Evolutionary conservation across 2,329 filamentous ascomycete species (phyloP).

Genomic region (Pseudocercospora pini-densiflorae): DNA sequence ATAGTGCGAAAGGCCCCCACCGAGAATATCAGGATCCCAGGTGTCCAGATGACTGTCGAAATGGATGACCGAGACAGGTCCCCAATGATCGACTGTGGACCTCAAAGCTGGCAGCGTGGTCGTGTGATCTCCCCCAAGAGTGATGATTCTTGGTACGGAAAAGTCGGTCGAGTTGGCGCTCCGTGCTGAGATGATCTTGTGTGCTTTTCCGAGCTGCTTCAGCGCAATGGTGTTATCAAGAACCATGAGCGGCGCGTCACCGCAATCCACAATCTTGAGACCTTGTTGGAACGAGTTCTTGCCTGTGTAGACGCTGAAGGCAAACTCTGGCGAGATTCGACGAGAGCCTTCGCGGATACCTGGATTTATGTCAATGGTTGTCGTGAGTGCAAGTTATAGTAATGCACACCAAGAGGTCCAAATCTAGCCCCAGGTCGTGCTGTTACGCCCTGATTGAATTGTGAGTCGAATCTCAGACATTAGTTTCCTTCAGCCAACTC

Average conservation of each 20-base stretch:
- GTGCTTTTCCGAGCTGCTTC: conserved; percentile 57
- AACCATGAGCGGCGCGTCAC: conserved; percentile 55
- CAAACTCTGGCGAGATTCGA: conserved; percentile 48
- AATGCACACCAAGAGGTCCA: conserved; percentile 57
- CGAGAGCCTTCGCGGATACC: conserved; percentile 30
- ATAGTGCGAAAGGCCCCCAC: conserved; percentile 64
- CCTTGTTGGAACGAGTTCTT: conserved; percentile 45
- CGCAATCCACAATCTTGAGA: conserved; percentile 60
- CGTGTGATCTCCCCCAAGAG: conserved; percentile 61
- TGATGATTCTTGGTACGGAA: conserved; percentile 55
- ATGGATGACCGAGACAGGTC: conserved; percentile 61
- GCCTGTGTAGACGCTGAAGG: conserved; percentile 57
- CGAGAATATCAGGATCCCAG: conserved; percentile 60
- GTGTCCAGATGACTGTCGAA: conserved; percentile 60
- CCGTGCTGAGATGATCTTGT: conserved; percentile 56
- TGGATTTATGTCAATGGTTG: neutral
- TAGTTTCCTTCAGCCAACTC: neutral
- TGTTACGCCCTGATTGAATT: conserved; percentile 49
- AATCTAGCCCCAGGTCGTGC: conserved; percentile 58
- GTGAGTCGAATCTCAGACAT: neutral
- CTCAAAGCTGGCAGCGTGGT: conserved; percentile 59
- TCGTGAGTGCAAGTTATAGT: conserved; percentile 45
- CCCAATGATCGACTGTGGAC: conserved; percentile 57
- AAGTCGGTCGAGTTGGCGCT: conserved; percentile 48
- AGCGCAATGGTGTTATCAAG: conserved; percentile 59